Conservation (phyloP, 495 filamentous ascomycete species). For the Neurospora discreta region DNA sequence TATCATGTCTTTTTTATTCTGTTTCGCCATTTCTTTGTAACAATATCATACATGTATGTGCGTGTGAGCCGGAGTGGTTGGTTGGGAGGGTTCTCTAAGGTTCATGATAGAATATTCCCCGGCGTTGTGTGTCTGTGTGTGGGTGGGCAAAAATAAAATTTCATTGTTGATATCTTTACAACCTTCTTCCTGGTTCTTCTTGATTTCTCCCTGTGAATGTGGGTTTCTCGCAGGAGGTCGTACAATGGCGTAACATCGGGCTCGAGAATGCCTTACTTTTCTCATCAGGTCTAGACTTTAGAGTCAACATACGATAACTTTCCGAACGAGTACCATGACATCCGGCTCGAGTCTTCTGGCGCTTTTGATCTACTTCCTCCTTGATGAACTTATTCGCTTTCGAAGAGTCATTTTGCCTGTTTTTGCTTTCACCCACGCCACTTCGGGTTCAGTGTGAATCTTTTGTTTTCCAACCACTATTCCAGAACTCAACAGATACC, state of each 20-base stretch:
- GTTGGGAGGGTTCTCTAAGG: background rate
- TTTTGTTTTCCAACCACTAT: no score
- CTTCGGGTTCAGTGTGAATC: no score
- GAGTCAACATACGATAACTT: background rate
- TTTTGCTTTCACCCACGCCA: no score
- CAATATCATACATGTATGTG: background rate
- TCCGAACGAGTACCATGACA: no score
- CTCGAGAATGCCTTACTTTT: background rate
- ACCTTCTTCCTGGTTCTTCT: background rate
- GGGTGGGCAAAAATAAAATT: background rate
- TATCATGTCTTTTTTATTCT: background rate
- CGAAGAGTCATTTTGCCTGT: no score
- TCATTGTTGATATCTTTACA: background rate
- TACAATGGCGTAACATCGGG: background rate
- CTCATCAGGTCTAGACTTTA: background rate
- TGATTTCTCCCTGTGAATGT: background rate
- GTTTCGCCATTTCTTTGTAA: background rate
- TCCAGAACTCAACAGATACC: no score
- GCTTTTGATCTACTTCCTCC: no score
- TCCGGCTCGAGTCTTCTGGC: no score
- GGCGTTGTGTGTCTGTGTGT: background rate
- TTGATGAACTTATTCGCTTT: no score
- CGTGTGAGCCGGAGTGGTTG: background rate
- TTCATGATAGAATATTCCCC: background rate
- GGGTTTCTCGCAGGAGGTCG: background rate